phyloP scores from a whole-genome alignment of 768 basidiomycete genomes.

The Pisolithus orientalis region DNA sequence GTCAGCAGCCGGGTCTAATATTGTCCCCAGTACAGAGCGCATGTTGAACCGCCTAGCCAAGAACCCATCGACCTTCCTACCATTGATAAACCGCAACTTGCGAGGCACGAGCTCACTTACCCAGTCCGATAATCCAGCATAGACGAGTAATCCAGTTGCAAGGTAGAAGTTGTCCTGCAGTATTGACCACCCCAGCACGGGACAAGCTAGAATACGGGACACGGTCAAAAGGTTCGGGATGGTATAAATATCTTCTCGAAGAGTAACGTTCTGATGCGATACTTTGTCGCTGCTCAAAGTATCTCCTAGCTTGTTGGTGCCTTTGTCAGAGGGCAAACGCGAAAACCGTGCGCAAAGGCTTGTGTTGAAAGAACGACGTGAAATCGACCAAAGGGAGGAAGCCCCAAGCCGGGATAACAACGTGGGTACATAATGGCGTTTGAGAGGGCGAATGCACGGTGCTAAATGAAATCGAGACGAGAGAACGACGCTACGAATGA shows the following conservation, averaged over 20 bases:
- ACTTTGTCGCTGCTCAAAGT: constrained; percentile 1
- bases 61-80: constrained; percentile 77
- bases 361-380: constrained; percentile 9
- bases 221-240: constrained; percentile 85
- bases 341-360: constrained; percentile 9
- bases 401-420: neutral
- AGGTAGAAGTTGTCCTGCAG: constrained; percentile 71
- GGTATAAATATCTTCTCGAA: constrained; percentile 89
- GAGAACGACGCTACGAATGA: constrained; percentile 1
- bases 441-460: neutral
- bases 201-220: constrained; percentile 85
- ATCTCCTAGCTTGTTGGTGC: constrained; percentile 3
- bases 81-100: constrained; percentile 2
- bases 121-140: constrained; percentile 89
- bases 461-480: constrained; percentile 7
- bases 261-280: constrained; percentile 23
- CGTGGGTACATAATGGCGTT: neutral
- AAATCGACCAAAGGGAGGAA: neutral
- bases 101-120: constrained; percentile 40
- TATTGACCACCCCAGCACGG: constrained; percentile 87
- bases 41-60: constrained; percentile 83
- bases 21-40: constrained; percentile 88
- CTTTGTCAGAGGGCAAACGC: constrained; percentile 7
- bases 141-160: constrained; percentile 80
- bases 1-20: constrained; percentile 96